These are phyloP conservation scores for Colletotrichum orchidophilum DNA, from an alignment of 2,329 filamentous ascomycete species.

Conservation along the genomic window DNA sequence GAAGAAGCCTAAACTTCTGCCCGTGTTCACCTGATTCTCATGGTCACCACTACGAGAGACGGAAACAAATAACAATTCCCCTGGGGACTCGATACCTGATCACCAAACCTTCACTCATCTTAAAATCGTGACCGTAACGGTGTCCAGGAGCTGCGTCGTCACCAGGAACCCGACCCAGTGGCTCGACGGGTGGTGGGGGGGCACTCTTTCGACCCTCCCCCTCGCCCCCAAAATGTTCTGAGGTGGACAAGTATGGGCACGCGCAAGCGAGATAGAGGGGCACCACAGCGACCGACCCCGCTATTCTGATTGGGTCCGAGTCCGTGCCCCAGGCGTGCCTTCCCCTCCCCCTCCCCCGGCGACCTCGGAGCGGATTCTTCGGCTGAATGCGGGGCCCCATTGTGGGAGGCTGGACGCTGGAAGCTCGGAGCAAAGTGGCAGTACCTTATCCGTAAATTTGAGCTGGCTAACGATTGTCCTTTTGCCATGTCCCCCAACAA, in stretches of 20 bases:
- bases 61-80: too few species aligned
- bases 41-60: too few species aligned
- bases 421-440: too few species aligned
- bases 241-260: background rate
- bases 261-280: background rate
- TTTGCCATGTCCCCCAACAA: too few species aligned
- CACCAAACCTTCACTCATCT: too few species aligned
- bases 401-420: background rate
- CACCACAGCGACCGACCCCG: background rate
- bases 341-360: constrained; percentile 2
- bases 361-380: constrained; percentile 29
- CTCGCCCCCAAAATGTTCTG: background rate
- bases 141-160: background rate
- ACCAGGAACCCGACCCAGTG: background rate
- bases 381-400: constrained; percentile 7
- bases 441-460: too few species aligned
- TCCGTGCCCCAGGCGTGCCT: background rate
- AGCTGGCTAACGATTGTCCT: background rate
- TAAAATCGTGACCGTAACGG: background rate
- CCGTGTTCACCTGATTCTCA: too few species aligned
- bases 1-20: background rate
- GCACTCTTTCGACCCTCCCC: background rate
- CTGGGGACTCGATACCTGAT: too few species aligned
- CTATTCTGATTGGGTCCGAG: background rate
- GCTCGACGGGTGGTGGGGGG: too few species aligned